Percentiles rank a stretch among this genome's conserved stretches.
phyloP scores from a whole-genome alignment of 805 yeast species.

The Monosporozyma yasuniensis region DNA sequence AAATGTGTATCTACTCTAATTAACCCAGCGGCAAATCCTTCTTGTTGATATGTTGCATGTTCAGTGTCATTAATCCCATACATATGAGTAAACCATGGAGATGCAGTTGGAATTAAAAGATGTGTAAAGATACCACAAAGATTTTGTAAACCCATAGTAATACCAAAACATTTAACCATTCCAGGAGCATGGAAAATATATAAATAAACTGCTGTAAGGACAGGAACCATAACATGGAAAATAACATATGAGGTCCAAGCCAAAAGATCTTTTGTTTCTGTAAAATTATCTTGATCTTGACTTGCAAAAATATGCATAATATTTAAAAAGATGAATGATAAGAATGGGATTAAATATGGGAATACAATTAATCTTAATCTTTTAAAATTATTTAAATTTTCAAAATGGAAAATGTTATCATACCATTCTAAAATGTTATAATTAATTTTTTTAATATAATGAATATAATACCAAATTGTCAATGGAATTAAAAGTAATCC shows the following conservation, averaged over 20 bases:
- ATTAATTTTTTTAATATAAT: conserved; percentile 15
- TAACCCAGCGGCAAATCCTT: conserved; percentile 65
- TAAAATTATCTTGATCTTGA: conserved; percentile 31
- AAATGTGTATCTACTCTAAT: conserved; percentile 54
- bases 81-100: conserved; percentile 63
- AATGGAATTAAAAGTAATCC: conserved; percentile 16
- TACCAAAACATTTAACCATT: conserved; percentile 42
- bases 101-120: conserved; percentile 56
- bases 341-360: conserved; percentile 34
- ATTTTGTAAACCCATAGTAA: conserved; percentile 53
- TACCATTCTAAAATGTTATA: conserved; percentile 21
- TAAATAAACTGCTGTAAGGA: conserved; percentile 51
- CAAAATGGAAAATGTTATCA: conserved; percentile 17
- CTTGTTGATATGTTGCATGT: conserved; percentile 49
- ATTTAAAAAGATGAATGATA: conserved; percentile 38
- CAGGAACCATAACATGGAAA: conserved; percentile 52
- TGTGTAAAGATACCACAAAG: conserved; percentile 54
- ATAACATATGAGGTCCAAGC: conserved; percentile 60
- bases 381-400: conserved; percentile 8
- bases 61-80: conserved; percentile 44
- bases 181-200: conserved; percentile 65
- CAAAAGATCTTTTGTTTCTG: conserved; percentile 40
- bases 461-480: conserved; percentile 21
- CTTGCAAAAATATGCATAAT: conserved; percentile 34
- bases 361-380: conserved; percentile 12